phyloP scores from a whole-genome alignment of 495 filamentous ascomycete species.

The Xylaria grammica region DNA sequence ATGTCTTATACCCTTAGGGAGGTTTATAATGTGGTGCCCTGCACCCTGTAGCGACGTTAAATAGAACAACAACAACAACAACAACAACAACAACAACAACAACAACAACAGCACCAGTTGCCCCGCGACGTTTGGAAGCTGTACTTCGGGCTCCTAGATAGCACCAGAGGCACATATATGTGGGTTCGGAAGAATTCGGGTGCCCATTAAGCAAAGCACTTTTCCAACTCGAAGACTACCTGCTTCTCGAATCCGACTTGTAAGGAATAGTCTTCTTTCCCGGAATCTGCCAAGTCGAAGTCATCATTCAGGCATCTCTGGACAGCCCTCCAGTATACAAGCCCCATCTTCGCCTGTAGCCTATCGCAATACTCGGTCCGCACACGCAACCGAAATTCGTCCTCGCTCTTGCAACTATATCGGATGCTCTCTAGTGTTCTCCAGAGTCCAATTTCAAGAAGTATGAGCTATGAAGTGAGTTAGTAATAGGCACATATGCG shows the following conservation, averaged over 20 bases:
- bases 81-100: too few relatives aligned
- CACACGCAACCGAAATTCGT: slow-evolving; percentile 1
- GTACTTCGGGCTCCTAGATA: too few relatives aligned
- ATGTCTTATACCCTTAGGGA: too few relatives aligned
- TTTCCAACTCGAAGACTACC: slow-evolving; percentile 9
- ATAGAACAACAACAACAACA: too few relatives aligned
- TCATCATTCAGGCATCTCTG: slow-evolving; percentile 11
- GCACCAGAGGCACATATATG: too few relatives aligned
- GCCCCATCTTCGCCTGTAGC: background rate
- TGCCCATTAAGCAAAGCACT: slow-evolving; percentile 2
- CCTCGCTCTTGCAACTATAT: background rate
- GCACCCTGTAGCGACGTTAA: too few relatives aligned
- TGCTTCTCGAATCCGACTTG: slow-evolving; percentile 6
- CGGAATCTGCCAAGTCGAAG: background rate
- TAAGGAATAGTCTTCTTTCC: background rate
- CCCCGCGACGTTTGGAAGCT: too few relatives aligned
- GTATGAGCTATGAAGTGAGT: background rate
- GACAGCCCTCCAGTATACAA: slow-evolving; percentile 4
- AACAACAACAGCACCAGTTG: too few relatives aligned
- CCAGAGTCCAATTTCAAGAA: slow-evolving; percentile 5
- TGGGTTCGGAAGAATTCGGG: too few relatives aligned
- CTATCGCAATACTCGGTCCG: slow-evolving; percentile 5
- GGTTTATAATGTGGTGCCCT: too few relatives aligned
- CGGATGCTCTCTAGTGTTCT: background rate
- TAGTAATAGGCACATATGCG: background rate